Evolutionary conservation across 2,329 filamentous ascomycete species (phyloP).

Genomic region (Emergomyces orientalis): DNA sequence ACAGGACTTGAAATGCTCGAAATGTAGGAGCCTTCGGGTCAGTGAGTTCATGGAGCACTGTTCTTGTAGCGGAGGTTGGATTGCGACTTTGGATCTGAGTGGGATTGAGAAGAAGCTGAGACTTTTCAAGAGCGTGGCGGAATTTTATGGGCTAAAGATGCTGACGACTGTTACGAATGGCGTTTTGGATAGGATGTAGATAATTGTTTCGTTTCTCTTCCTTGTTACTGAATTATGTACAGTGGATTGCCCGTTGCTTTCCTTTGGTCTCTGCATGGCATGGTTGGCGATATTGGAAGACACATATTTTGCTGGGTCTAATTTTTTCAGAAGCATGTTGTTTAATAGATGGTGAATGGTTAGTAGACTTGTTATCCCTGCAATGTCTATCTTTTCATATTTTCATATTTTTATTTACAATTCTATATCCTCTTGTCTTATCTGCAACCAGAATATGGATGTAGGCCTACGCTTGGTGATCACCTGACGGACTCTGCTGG

Average conservation of each 20-base stretch:
- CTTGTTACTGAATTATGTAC: not conserved
- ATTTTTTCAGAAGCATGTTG: not conserved
- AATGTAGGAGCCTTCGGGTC: constrained; percentile 55
- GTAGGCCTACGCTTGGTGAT: not conserved
- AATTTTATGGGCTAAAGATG: constrained; percentile 74
- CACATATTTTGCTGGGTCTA: not conserved
- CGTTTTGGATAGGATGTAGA: constrained; percentile 42
- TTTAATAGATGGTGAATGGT: not conserved
- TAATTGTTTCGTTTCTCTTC: not conserved
- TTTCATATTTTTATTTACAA: not conserved
- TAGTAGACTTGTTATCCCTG: not conserved
- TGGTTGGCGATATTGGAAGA: not conserved
- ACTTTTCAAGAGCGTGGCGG: constrained; percentile 66
- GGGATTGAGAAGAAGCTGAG: constrained; percentile 56
- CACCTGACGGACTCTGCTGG: not conserved
- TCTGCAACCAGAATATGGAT: too few relatives aligned
- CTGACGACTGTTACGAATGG: constrained; percentile 63
- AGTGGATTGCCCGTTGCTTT: not conserved
- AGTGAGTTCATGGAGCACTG: constrained; percentile 98
- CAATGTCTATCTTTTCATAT: not conserved
- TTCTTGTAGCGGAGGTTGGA: constrained; percentile 81
- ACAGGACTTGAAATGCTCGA: constrained; percentile 82
- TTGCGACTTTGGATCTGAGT: constrained; percentile 56
- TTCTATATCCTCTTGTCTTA: too few relatives aligned
- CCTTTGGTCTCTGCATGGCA: not conserved